phyloP scores from a whole-genome alignment of 768 basidiomycete species.

The Agaricus subrufescens region DNA sequence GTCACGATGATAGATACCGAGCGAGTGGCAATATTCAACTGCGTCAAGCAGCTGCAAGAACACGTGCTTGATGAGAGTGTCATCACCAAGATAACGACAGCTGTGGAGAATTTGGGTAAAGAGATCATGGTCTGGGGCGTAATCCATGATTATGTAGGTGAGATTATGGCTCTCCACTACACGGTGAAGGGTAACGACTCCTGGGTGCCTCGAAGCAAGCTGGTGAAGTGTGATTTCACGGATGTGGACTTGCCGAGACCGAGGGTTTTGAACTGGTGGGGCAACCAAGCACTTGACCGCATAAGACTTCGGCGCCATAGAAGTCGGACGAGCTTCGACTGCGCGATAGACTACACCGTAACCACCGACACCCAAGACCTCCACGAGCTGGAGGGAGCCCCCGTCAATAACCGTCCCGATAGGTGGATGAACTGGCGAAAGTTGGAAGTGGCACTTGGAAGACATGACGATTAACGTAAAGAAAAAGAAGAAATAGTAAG shows the following conservation, averaged over 20 bases:
- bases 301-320: slow-evolving; percentile 47
- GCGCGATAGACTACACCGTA: slow-evolving; percentile 97
- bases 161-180: slow-evolving; percentile 81
- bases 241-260: slow-evolving; percentile 80
- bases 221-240: slow-evolving; percentile 90
- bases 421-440: slow-evolving; percentile 48
- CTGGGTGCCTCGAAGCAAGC: slow-evolving; percentile 71
- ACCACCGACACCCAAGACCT: slow-evolving; percentile 90
- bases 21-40: slow-evolving; percentile 89
- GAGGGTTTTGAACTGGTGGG: slow-evolving; percentile 39
- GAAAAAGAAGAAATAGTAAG: slow-evolving; percentile 16
- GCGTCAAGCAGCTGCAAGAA: slow-evolving; percentile 95
- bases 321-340: slow-evolving; percentile 53
- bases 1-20: slow-evolving; percentile 96
- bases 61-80: slow-evolving; percentile 83
- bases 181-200: slow-evolving; percentile 90
- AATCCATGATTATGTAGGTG: slow-evolving; percentile 95
- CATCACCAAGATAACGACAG: slow-evolving; percentile 84
- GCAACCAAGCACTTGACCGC: slow-evolving; percentile 92
- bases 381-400: slow-evolving; percentile 80
- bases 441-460: slow-evolving; percentile 29
- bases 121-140: slow-evolving; percentile 88
- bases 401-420: slow-evolving; percentile 87
- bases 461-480: slow-evolving; percentile 24
- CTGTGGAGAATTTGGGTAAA: slow-evolving; percentile 90